Evolutionary conservation across 192 early-diverging fungal genomes (phyloP).

Genomic region (Coemansia sp.): DNA sequence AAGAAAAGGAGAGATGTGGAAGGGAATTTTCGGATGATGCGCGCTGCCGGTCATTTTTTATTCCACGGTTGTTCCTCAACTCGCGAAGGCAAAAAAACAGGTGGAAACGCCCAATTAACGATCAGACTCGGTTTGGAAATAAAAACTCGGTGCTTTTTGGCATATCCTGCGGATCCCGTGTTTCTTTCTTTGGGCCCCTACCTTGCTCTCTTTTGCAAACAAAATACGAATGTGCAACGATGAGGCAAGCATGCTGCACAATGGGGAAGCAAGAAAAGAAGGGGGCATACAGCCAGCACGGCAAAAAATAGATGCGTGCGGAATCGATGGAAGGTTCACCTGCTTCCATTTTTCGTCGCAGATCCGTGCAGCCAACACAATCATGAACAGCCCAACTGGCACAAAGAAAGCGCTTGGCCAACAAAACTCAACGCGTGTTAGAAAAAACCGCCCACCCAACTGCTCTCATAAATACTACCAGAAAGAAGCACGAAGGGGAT

Average conservation of each 20-base stretch:
- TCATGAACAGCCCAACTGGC: background rate
- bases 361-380: background rate
- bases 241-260: background rate
- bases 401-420: background rate
- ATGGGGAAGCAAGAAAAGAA: too few species aligned
- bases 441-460: background rate
- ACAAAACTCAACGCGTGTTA: background rate
- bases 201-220: background rate
- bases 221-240: background rate
- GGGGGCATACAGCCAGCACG: too few species aligned
- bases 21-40: background rate
- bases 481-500: background rate
- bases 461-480: background rate
- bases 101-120: background rate
- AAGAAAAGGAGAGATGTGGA: background rate
- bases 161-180: background rate
- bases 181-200: background rate
- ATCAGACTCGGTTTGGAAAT: background rate
- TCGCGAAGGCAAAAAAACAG: background rate
- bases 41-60: background rate
- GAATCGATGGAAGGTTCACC: slow-evolving; percentile 3
- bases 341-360: slow-evolving; percentile 7
- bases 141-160: too few species aligned
- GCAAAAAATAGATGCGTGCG: background rate
- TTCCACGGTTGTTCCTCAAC: slow-evolving; percentile 3